Percentiles rank a stretch among this genome's conserved stretches.
These are phyloP conservation scores for Sphagnum contortum DNA, from an alignment of 225 moss, liverwort and hornwort species.

Conservation along the genomic window DNA sequence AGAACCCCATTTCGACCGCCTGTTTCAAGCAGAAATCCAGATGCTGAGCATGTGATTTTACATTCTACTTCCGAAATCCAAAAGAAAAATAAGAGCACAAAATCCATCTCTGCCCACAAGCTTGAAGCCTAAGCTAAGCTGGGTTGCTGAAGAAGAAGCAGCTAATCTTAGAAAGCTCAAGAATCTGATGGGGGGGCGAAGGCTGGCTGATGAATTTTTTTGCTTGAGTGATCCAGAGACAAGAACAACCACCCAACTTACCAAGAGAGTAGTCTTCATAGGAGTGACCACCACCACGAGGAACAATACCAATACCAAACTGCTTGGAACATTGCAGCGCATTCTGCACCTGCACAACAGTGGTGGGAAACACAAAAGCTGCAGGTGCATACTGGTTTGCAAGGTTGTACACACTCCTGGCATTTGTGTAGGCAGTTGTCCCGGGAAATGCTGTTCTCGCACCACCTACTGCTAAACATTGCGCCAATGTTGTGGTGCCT, in stretches of 20 bases:
- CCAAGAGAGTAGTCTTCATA: conserved; percentile 69
- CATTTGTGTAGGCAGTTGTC: conserved; percentile 31
- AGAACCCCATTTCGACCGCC: conserved; percentile 71
- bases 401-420: conserved; percentile 38
- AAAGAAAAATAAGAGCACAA: no score
- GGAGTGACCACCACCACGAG: conserved; percentile 75
- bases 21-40: conserved; percentile 5
- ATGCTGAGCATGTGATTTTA: no score
- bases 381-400: conserved; percentile 42
- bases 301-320: conserved; percentile 50
- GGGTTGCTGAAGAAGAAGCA: no score
- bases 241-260: background rate
- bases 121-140: no score
- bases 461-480: conserved; percentile 33
- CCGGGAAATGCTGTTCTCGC: conserved; percentile 55
- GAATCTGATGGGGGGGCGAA: no score
- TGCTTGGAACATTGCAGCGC: conserved; percentile 51
- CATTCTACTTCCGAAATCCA: no score
- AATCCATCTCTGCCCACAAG: no score
- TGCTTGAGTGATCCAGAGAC: no score
- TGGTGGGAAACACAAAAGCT: conserved; percentile 61
- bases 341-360: conserved; percentile 62
- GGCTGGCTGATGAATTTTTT: no score
- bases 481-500: conserved; percentile 19
- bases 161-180: no score